phyloP scores from a whole-genome alignment of 2,329 filamentous ascomycete species.

The Verticillium nubilum region DNA sequence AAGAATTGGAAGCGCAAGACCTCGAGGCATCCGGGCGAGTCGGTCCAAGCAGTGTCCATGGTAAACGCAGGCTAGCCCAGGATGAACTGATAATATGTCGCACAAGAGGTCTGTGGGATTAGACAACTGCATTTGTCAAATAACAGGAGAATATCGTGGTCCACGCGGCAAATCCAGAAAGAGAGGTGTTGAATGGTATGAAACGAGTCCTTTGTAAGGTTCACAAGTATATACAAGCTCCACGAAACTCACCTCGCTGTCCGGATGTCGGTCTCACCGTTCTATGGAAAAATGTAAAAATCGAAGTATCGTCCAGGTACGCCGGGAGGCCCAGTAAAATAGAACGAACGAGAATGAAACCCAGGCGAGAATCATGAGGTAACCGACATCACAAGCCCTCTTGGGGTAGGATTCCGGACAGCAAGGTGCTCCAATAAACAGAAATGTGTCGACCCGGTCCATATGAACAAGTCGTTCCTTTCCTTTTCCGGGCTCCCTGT shows the following conservation, averaged over 20 bases:
- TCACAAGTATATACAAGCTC: constrained; percentile 9
- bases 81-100: not conserved
- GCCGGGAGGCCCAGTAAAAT: constrained; percentile 9
- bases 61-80: too few relatives aligned
- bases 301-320: constrained; percentile 9
- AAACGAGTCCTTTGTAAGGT: not conserved
- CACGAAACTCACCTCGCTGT: constrained; percentile 14
- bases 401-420: constrained; percentile 8
- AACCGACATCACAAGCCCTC: constrained; percentile 10
- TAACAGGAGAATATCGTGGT: not conserved
- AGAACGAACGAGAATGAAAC: constrained; percentile 8
- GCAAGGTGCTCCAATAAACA: constrained; percentile 11
- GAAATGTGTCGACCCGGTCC: constrained; percentile 2
- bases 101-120: not conserved
- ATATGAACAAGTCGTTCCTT: constrained; percentile 7
- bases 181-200: not conserved
- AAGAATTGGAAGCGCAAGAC: too few relatives aligned
- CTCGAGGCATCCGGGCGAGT: too few relatives aligned
- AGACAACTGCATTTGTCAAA: not conserved
- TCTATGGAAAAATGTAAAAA: constrained; percentile 9
- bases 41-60: too few relatives aligned
- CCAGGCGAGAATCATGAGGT: constrained; percentile 7
- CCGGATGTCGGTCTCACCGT: constrained; percentile 9
- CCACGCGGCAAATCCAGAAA: not conserved
- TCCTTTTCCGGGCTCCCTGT: constrained; percentile 8